Base-by-base conservation (phyloP, 257 asterid genomes). In the Nicotiana benthamiana region DNA sequence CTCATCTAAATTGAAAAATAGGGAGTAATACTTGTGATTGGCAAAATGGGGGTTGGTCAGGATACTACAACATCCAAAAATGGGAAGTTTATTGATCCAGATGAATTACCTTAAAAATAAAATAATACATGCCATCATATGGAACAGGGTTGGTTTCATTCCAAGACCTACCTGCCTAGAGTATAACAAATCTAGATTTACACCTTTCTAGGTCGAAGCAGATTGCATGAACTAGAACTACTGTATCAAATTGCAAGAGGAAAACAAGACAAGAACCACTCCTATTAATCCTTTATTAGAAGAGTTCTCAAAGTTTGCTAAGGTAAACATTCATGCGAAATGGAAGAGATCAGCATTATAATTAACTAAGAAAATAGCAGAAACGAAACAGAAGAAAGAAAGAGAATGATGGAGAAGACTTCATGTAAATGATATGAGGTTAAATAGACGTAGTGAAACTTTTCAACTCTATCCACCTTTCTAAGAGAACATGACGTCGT, bases 81-180 rank as follows among this genome's bases (percentile, higher is more conserved):
- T 46, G 60, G 36, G 60, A 72, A 46, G 77, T 72, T 46, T 46
- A 72, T 24, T 22, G 36, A 72, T 22, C 40, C 60, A 46, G 22
- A 43, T 22, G 36, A 65, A 48, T 10, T 22, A 24, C 60, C 36
- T 72, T 15, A 22, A 72, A 72, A 46, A 46, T 46, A 22, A 46
- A 46, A 72, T 13, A 43, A 43, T 22, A 46, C 24, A 72, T 46
- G 46, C 60, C 13, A 6, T 46, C 59, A 72, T 15, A 46, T 72
- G 22, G 15, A 72, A 13, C 20, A 3, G 17, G 57, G 13, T 24
- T 72, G 59, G 4, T 46, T 46, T 43, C 60, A 72, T 22, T 46
- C 77, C 59, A 11, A 43, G 59, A 70, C 36, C 77, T n/a, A n/a
- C n/a, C n/a, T n/a, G 43, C 36, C 77, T 72, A 43, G 77, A 72